These are phyloP conservation scores for Malus hybrid DNA, from an alignment of 331 rosid genomes.

Conservation along the genomic window DNA sequence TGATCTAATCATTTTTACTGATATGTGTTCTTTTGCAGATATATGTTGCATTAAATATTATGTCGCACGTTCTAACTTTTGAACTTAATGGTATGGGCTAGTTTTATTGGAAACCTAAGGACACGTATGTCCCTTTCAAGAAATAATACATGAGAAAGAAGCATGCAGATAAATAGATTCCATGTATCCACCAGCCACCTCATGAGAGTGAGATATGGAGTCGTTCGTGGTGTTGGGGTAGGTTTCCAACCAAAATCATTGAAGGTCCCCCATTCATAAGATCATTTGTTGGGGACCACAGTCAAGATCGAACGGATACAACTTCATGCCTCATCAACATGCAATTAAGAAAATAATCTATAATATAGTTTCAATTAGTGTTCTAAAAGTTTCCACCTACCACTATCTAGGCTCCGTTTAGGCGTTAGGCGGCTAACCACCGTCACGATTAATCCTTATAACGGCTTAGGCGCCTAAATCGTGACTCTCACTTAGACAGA, in stretches of 20 bases:
- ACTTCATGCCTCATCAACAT: background rate
- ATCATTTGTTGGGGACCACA: slow-evolving; percentile 35
- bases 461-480: no score
- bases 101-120: background rate
- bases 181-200: slow-evolving; percentile 34
- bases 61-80: background rate
- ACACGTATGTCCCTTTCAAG: slow-evolving; percentile 23
- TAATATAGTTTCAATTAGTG: background rate
- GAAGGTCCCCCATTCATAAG: slow-evolving; percentile 30
- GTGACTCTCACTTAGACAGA: no score
- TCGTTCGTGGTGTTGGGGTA: slow-evolving; percentile 47
- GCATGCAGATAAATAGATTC: slow-evolving; percentile 31
- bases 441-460: no score
- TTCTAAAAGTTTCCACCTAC: no score
- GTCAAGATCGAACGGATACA: background rate
- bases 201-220: slow-evolving; percentile 42
- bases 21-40: background rate
- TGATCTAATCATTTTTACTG: background rate
- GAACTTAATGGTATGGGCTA: slow-evolving; percentile 8
- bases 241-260: slow-evolving; percentile 48
- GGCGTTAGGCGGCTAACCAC: no score
- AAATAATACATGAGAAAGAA: slow-evolving; percentile 8
- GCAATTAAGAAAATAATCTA: background rate
- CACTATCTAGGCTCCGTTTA: no score
- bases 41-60: background rate